These are phyloP conservation scores for Termitomyces sp. DNA, from an alignment of 768 basidiomycete species.

Conservation along the genomic window DNA sequence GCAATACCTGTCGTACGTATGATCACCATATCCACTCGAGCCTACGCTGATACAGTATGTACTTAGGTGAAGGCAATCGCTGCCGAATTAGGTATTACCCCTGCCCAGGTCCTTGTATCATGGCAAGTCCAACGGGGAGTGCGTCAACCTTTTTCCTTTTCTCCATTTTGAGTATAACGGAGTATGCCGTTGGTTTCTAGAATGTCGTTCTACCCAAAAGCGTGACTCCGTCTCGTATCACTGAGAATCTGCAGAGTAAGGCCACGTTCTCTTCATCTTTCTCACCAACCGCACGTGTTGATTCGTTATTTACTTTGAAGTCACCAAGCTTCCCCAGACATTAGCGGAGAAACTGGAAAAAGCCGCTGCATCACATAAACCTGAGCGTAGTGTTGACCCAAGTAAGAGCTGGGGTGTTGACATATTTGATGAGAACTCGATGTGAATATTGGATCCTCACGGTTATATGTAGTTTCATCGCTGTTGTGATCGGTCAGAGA, in stretches of 20 bases:
- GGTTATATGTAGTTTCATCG: background rate
- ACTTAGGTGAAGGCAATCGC: conserved; percentile 51
- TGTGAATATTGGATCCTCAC: background rate
- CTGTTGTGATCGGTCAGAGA: background rate
- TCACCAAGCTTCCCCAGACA: conserved; percentile 29
- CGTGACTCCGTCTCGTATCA: conserved; percentile 60
- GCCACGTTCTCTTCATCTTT: conserved; percentile 17
- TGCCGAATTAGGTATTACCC: conserved; percentile 58
- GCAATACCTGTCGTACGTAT: conserved; percentile 44
- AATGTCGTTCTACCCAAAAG: conserved; percentile 75
- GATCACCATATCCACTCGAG: background rate
- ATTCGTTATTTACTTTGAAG: conserved; percentile 29
- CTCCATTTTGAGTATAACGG: background rate
- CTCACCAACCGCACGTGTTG: background rate
- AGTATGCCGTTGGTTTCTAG: conserved; percentile 24
- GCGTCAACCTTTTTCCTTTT: conserved; percentile 17
- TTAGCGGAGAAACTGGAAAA: conserved; percentile 41
- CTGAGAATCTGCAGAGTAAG: conserved; percentile 67
- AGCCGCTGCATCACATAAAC: conserved; percentile 48
- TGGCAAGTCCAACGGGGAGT: conserved; percentile 79
- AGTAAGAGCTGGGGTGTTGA: conserved; percentile 60
- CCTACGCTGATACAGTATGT: background rate
- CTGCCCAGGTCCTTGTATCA: conserved; percentile 68
- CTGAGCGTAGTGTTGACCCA: conserved; percentile 52
- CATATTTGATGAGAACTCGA: conserved; percentile 42